These are phyloP conservation scores for Botrytis tulipae DNA, from an alignment of 2,329 filamentous ascomycete genomes.

Conservation along the genomic window DNA sequence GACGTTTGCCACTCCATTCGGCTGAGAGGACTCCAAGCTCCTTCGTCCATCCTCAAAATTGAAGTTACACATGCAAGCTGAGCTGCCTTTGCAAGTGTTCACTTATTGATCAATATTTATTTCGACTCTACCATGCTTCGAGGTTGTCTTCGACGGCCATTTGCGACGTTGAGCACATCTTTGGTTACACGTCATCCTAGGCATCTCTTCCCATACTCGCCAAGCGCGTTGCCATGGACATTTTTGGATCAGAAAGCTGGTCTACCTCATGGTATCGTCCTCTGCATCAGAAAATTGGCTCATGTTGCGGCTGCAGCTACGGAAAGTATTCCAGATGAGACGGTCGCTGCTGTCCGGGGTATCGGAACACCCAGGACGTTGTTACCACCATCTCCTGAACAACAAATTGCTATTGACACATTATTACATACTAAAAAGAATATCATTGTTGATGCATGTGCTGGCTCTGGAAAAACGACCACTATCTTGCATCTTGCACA, in stretches of 20 bases:
- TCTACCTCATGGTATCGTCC: neutral
- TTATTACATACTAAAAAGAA: conserved; percentile 17
- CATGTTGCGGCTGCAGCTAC: neutral
- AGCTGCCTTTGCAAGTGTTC: neutral
- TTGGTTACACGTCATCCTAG: neutral
- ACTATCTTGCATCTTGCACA: conserved; percentile 11
- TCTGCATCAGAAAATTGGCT: neutral
- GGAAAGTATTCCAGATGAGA: neutral
- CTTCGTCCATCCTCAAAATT: neutral
- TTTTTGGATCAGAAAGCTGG: neutral
- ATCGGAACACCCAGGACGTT: neutral
- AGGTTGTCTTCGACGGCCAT: neutral
- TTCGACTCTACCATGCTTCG: neutral
- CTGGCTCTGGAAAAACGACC: conserved; percentile 18
- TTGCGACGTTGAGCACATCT: neutral
- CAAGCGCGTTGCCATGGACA: neutral
- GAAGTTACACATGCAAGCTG: neutral
- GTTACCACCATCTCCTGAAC: conserved; percentile 15
- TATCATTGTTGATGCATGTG: conserved; percentile 12
- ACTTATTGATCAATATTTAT: neutral
- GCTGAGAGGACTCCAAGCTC: neutral
- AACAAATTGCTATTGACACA: conserved; percentile 16
- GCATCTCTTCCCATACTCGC: neutral
- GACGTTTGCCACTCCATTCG: neutral
- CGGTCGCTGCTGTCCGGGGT: neutral